Evolutionary conservation across 179 eudicot species (phyloP).

Genomic region (Silene vulgaris): DNA sequence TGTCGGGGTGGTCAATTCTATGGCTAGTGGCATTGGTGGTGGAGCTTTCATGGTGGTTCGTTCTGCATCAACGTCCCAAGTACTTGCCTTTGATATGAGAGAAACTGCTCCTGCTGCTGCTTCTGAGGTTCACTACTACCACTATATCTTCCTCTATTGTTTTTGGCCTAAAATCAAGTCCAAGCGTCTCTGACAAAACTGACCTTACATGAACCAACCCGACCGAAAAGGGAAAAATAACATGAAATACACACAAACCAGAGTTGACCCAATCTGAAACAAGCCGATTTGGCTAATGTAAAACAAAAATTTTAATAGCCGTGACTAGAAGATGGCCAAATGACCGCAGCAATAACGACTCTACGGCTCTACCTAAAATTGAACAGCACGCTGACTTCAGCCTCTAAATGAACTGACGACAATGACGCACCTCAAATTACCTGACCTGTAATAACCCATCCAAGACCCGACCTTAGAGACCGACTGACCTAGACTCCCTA

Average conservation of each 20-base stretch:
- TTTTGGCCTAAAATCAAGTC: too few relatives aligned
- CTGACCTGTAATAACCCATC: too few relatives aligned
- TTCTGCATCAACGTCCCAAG: slow-evolving; percentile 42
- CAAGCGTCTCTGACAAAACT: not conserved
- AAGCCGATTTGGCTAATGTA: too few relatives aligned
- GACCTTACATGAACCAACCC: not conserved
- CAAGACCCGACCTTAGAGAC: too few relatives aligned
- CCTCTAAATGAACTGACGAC: too few relatives aligned
- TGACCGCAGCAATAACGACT: not conserved
- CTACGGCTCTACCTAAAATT: too few relatives aligned
- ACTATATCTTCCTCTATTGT: not conserved
- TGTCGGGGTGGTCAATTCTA: slow-evolving; percentile 72
- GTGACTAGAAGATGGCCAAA: not conserved
- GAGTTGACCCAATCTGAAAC: not conserved
- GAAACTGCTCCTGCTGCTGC: slow-evolving; percentile 95
- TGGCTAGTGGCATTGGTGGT: slow-evolving; percentile 92
- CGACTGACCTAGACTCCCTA: too few relatives aligned
- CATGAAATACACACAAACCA: not conserved
- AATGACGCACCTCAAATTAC: too few relatives aligned
- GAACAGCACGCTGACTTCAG: too few relatives aligned
- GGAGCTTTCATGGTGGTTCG: slow-evolving; percentile 90
- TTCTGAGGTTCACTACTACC: slow-evolving; percentile 47
- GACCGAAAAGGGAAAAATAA: not conserved
- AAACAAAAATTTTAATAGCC: not conserved
- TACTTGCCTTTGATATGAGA: slow-evolving; percentile 76